These are phyloP conservation scores for Diatrype stigma DNA, from an alignment of 2,329 filamentous ascomycete species.

Conservation along the genomic window DNA sequence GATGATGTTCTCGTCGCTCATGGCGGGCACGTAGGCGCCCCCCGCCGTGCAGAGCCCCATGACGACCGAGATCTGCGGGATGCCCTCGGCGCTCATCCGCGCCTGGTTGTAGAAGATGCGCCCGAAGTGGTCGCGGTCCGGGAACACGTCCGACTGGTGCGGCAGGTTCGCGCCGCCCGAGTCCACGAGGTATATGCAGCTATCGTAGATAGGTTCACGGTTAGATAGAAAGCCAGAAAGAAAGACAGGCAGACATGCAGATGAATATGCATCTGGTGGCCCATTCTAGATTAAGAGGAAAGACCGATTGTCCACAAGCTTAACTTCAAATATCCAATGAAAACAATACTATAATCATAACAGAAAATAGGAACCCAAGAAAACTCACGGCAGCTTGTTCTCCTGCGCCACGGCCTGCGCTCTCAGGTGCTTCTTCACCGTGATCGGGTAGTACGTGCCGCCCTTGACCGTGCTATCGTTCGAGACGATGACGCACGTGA, in stretches of 20 bases:
- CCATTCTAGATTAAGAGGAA: too few species aligned
- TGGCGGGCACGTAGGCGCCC: conserved; percentile 91
- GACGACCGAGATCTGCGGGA: conserved; percentile 90
- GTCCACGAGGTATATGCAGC: conserved; percentile 93
- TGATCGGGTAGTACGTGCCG: conserved; percentile 94
- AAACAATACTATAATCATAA: too few species aligned
- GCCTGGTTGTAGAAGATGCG: conserved; percentile 99
- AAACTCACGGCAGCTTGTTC: conserved; percentile 65
- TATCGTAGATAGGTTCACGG: conserved; percentile 23
- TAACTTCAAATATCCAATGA: too few species aligned
- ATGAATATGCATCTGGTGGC: too few species aligned
- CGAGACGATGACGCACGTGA: conserved; percentile 87
- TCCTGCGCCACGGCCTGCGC: conserved; percentile 88
- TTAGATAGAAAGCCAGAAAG: too few species aligned
- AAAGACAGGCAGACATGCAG: too few species aligned
- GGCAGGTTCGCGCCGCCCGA: conserved; percentile 93
- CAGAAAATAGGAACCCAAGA: too few species aligned
- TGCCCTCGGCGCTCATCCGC: conserved; percentile 81
- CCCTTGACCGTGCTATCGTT: conserved; percentile 98
- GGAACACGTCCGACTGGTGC: conserved; percentile 93
- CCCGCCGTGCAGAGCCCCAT: conserved; percentile 98
- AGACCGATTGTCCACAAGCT: not conserved
- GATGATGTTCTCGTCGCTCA: conserved; percentile 97
- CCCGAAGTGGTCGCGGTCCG: conserved; percentile 90
- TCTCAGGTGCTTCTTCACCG: conserved; percentile 93